These are phyloP conservation scores for Coemansia sp. DNA, from an alignment of 192 early-diverging fungal species.

Conservation along the genomic window DNA sequence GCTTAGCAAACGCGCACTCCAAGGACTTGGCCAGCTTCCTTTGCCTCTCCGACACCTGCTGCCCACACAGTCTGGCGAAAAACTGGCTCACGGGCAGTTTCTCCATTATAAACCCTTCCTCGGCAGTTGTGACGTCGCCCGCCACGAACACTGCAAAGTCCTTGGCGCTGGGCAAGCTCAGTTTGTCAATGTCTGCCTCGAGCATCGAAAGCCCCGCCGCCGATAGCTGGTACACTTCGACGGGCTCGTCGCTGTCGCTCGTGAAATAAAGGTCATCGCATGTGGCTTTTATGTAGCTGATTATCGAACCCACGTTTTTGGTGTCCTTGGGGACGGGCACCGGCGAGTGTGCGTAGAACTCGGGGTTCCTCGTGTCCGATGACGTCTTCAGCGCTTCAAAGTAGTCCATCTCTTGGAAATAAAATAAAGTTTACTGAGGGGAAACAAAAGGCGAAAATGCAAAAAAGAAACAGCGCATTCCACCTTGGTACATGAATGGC, in stretches of 20 bases:
- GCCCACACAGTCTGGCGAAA: slow-evolving; percentile 28
- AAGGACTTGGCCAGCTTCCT: slow-evolving; percentile 34
- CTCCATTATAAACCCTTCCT: slow-evolving; percentile 47
- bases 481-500: too few relatives aligned
- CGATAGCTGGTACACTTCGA: slow-evolving; percentile 47
- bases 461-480: too few relatives aligned
- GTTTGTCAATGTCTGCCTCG: slow-evolving; percentile 38
- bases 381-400: slow-evolving; percentile 53
- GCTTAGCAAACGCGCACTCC: slow-evolving; percentile 17
- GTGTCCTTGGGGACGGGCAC: slow-evolving; percentile 23
- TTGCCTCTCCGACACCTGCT: slow-evolving; percentile 44
- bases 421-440: background rate
- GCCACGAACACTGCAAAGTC: slow-evolving; percentile 49
- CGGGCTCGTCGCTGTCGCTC: slow-evolving; percentile 55
- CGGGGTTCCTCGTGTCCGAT: background rate
- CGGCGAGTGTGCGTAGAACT: slow-evolving; percentile 36
- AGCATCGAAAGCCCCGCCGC: slow-evolving; percentile 23
- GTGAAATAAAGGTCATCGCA: slow-evolving; percentile 53
- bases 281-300: slow-evolving; percentile 42
- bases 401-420: slow-evolving; percentile 38
- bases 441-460: background rate
- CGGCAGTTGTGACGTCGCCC: slow-evolving; percentile 15
- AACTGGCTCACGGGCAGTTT: slow-evolving; percentile 23
- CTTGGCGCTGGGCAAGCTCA: slow-evolving; percentile 27
- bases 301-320: slow-evolving; percentile 18